These are phyloP conservation scores for Cercospora berteroae DNA, from an alignment of 2,329 filamentous ascomycete species.

Conservation along the genomic window DNA sequence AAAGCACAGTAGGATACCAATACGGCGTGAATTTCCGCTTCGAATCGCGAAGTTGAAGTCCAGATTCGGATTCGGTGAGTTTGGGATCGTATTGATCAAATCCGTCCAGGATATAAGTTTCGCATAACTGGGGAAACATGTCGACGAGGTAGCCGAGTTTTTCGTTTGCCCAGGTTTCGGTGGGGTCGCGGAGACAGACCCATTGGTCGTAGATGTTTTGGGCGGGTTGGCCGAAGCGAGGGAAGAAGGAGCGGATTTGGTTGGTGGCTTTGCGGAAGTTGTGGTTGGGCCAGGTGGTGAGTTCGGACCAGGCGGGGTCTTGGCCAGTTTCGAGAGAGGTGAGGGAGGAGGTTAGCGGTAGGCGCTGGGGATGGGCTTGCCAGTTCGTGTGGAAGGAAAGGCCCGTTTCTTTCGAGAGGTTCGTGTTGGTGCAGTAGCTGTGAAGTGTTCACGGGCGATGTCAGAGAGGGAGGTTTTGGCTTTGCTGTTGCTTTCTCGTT, in stretches of 20 bases:
- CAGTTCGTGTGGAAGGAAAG: conserved; percentile 57
- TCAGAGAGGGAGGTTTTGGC: conserved; percentile 1
- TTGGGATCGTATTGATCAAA: conserved; percentile 37
- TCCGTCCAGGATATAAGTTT: conserved; percentile 42
- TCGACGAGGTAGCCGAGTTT: conserved; percentile 66
- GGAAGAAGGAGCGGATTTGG: conserved; percentile 55
- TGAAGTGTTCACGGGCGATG: conserved; percentile 33
- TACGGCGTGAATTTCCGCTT: conserved; percentile 43
- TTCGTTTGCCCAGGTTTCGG: conserved; percentile 63
- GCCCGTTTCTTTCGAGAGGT: conserved; percentile 60
- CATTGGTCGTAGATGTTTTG: conserved; percentile 60
- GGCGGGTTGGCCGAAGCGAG: conserved; percentile 45
- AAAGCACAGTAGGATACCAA: conserved; percentile 74
- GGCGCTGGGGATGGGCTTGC: conserved; percentile 45
- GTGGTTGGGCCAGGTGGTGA: conserved; percentile 45
- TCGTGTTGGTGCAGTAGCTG: conserved; percentile 62
- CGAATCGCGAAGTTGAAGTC: conserved; percentile 29
- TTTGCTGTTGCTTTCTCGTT: neutral
- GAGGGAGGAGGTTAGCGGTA: conserved; percentile 40
- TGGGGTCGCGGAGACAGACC: conserved; percentile 60
- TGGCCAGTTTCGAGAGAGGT: conserved; percentile 42
- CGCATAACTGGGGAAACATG: conserved; percentile 65
- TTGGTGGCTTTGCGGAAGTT: conserved; percentile 51
- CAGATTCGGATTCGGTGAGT: conserved; percentile 22
- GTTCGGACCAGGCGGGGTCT: conserved; percentile 51